Conservation (phyloP, 805 yeast species). For the Phaffomyces thermotolerans region DNA sequence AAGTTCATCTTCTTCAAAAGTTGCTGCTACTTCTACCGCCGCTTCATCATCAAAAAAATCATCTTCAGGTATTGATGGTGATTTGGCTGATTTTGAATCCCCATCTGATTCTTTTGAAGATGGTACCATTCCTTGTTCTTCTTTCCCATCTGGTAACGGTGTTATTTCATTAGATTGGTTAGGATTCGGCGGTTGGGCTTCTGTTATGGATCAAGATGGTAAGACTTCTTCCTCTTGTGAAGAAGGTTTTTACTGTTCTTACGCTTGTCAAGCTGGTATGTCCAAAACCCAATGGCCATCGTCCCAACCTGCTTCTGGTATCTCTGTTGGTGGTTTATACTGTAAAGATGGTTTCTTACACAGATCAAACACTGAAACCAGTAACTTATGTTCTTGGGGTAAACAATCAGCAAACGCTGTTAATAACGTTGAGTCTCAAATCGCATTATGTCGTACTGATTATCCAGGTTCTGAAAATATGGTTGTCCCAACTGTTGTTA, state of each 20-base stretch:
- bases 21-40: constrained; percentile 23
- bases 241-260: constrained; percentile 93
- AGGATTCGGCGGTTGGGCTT: constrained; percentile 70
- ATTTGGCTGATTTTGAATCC: constrained; percentile 44
- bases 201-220: constrained; percentile 54
- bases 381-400: constrained; percentile 87
- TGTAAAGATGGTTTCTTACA: constrained; percentile 82
- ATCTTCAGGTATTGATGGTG: constrained; percentile 40
- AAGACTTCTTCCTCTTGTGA: constrained; percentile 64
- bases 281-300: constrained; percentile 98
- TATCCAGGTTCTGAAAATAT: constrained; percentile 99
- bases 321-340: constrained; percentile 86
- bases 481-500: constrained; percentile 86
- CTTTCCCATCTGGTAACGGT: constrained; percentile 79
- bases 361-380: constrained; percentile 63
- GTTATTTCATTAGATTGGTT: constrained; percentile 67
- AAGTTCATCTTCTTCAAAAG: constrained; percentile 11
- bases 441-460: constrained; percentile 95
- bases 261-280: constrained; percentile 98
- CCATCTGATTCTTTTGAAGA: constrained; percentile 61
- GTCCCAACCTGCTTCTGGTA: constrained; percentile 79
- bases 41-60: constrained; percentile 24
- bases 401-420: constrained; percentile 58
- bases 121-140: constrained; percentile 59
- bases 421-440: constrained; percentile 52